Base-by-base conservation (phyloP, 2,329 filamentous ascomycete genomes). In the Ilyonectria robusta region DNA sequence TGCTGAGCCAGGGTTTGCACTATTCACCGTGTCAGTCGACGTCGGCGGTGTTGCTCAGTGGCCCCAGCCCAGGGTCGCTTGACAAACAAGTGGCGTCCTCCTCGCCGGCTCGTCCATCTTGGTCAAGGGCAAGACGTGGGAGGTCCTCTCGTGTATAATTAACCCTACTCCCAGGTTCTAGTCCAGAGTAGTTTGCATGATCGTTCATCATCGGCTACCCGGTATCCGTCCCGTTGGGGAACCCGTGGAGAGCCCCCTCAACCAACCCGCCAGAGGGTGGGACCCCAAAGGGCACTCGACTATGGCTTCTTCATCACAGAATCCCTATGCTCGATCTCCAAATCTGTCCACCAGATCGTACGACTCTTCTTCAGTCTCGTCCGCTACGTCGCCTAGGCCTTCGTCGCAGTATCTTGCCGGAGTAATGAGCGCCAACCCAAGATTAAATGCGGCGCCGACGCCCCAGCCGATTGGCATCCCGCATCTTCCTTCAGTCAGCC, bases 301-400 rank as follows among this genome's bases (percentile, higher is more conserved):
- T 48, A 90, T 90, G 88, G 83, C 87, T 75, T 84, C 87, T 57
- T 72, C 77, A 66, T 77, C 86, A 75, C 88, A 90, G 81, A 88
- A 85, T 77, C 81, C 84, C 56, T 90, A 88, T 78, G 81, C 87
- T 75, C 88, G 87, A 80, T 91, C 89, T 65, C 89, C 89, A 67
- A 89, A 89, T 79, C 84, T 83, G 67, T 89, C 88, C 70, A 87
- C 85, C 70, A 84, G 85, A 78, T 90, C 88, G 71, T 91, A 89
- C 84, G 88, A 89, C 80, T 90, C 88, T 66, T 90, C 88, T 11
- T 89, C 88, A 54, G 87, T 89, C 73, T 89, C 88, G 29, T 90
- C 89, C 65, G 85, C 88, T 63, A 86, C 88, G 31, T 91, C 89
- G 21, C 89, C 89, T 56, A 85, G 85, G 72, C 84, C 85, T 62